phyloP scores from a whole-genome alignment of 805 yeast genomes.

The Tetrapisispora fleetii region DNA sequence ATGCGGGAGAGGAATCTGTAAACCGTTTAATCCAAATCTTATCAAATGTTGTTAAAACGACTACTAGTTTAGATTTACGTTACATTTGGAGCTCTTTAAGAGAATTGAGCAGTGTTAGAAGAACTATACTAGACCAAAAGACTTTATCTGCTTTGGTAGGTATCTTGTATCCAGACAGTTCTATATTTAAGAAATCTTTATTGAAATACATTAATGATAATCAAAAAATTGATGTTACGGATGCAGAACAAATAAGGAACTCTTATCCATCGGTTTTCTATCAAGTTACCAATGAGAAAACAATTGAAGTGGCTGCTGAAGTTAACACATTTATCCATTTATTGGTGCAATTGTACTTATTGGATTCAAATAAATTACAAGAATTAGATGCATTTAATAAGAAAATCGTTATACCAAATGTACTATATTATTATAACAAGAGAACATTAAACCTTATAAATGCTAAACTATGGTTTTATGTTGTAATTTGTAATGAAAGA shows the following conservation, averaged over 20 bases:
- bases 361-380: conserved; percentile 47
- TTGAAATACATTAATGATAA: conserved; percentile 33
- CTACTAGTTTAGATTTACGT: conserved; percentile 70
- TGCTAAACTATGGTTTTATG: conserved; percentile 91
- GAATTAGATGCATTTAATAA: conserved; percentile 45
- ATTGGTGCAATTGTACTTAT: conserved; percentile 63
- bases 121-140: conserved; percentile 41
- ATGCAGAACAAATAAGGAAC: conserved; percentile 25
- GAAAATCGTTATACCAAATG: conserved; percentile 38
- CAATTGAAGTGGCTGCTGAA: conserved; percentile 55
- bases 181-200: conserved; percentile 36
- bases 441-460: conserved; percentile 77
- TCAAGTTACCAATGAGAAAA: conserved; percentile 19
- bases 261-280: conserved; percentile 27
- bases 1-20: conserved; percentile 26
- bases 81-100: conserved; percentile 79
- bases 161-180: conserved; percentile 42
- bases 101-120: conserved; percentile 68
- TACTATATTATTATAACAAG: conserved; percentile 55
- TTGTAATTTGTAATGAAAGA: conserved; percentile 63
- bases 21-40: conserved; percentile 27
- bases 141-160: conserved; percentile 48
- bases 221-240: conserved; percentile 27
- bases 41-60: conserved; percentile 42
- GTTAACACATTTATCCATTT: conserved; percentile 71